Conservation (phyloP, 2,329 filamentous ascomycete genomes). For the Coccinonectria pachysandricola region DNA sequence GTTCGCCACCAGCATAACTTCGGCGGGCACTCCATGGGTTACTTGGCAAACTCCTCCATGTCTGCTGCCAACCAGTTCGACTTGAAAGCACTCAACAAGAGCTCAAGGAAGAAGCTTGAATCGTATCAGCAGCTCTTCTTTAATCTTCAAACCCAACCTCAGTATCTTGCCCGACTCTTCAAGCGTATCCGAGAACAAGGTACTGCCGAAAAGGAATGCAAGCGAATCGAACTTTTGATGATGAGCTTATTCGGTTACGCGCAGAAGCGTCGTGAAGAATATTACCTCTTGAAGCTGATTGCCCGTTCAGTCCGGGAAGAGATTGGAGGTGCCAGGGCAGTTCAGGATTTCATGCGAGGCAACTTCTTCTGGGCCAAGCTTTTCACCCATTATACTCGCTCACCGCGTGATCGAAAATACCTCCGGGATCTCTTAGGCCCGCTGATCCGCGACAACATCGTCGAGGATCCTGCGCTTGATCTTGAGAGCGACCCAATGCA, state of each 20-base stretch:
- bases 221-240: slow-evolving; percentile 83
- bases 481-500: slow-evolving; percentile 95
- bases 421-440: slow-evolving; percentile 77
- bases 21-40: slow-evolving; percentile 74
- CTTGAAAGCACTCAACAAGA: slow-evolving; percentile 94
- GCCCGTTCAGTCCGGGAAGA: slow-evolving; percentile 76
- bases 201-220: slow-evolving; percentile 82
- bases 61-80: slow-evolving; percentile 88
- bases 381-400: slow-evolving; percentile 77
- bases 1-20: slow-evolving; percentile 95
- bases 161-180: slow-evolving; percentile 86
- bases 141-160: slow-evolving; percentile 88
- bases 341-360: slow-evolving; percentile 80
- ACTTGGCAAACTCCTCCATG: slow-evolving; percentile 82
- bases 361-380: slow-evolving; percentile 92
- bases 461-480: slow-evolving; percentile 83
- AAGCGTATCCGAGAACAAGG: slow-evolving; percentile 72
- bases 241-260: slow-evolving; percentile 97
- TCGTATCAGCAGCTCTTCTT: slow-evolving; percentile 98
- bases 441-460: slow-evolving; percentile 80
- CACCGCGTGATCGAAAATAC: slow-evolving; percentile 85
- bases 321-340: slow-evolving; percentile 57
- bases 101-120: slow-evolving; percentile 87
- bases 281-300: slow-evolving; percentile 87
- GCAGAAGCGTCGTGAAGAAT: slow-evolving; percentile 93